Base-by-base conservation (phyloP, 805 yeast species). In the Kregervanrija pseudodelftensis region DNA sequence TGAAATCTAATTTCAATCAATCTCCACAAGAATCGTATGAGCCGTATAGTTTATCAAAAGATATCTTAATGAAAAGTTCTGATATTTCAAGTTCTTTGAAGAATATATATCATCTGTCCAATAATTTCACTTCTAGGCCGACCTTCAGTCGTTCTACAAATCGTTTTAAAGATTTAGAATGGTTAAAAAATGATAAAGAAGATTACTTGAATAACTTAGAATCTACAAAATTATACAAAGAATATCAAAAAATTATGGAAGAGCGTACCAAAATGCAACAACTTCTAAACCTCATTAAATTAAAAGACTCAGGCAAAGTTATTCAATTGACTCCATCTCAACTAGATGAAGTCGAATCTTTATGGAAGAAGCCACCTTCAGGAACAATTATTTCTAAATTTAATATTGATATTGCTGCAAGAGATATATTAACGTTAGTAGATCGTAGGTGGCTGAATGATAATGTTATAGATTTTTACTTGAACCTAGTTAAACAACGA, bases 401-500 rank as follows among this genome's bases (percentile, higher is more conserved):
- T 48, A 65, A 64, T 43, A 76, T 90, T 37, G 91, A 85, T 41
- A 74, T 90, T 2, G 65, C 66, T 4, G 74, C 75, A 0, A 65
- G 76, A 32, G 99, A 93, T 60, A 62, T 91, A 44, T 70, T 73
- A 38, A 88, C 96, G 0, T 67, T 93, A 32, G 65, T 73, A 8
- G 85, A 82, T 43, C 71, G 82, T 5, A 65, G 73, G 35, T 93
- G 99, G 99, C 72, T 93, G 30, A 93, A 93, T 59, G 99, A 93
- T 63, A 85, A 82, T 37, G 74, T 93, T 4, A 90, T 93, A 47
- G 98, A 93, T 58, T 82, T 80, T 54, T 91, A 83, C 59, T 68
- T 90, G 56, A 69, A 70, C 37, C 54, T 82, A 52, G 65, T 82
- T 7, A 68, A 77, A 3, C 70, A 71, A 4, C 58, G 76, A 17